Base-by-base conservation (phyloP, 2,329 filamentous ascomycete genomes). In the Trichoderma koningiopsis region DNA sequence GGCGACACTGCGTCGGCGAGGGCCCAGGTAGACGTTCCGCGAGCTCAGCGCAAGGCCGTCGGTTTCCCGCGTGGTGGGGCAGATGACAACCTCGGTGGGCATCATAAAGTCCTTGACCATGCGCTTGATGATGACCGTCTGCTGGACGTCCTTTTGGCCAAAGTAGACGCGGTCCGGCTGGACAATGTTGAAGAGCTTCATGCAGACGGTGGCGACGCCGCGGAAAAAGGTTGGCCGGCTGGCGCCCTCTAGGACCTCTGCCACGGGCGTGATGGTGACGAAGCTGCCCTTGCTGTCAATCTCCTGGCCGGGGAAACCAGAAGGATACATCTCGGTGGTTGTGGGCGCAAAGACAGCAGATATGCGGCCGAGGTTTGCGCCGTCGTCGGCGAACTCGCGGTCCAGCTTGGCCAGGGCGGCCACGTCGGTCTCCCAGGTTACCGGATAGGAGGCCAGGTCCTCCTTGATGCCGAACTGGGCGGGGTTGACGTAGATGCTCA, bases 81-180 rank as follows among this genome's bases (percentile, higher is more conserved):
- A 88, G 66, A 98, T 86, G 37, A 90, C 85, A 10, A 98, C 88
- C 27, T 92, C 83, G 4, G 89, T 91, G 49, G 92, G 88, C 52
- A 98, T 80, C 78, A 94, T 89, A 73, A 99, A 94, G 79, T 99
- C 96, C 73, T 89, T 86, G 37, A 97, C 92, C 88, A 99, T 89
- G 56, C 92, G 89, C 75, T 88, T 90, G 75, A 99, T 92, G 13
- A 99, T 88, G 22, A 97, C 92, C 0, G 94, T 97, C 81, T 99
- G 96, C 83, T 99, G 96, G 24, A 97, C 89, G 79, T 99, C 96
- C 82, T 99, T 99, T 80, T 98, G 96, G 4, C 96, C 96, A 83
- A 99, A 97, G 81, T 97, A 94, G 24, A 92, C 91, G 5, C 86
- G 84, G 70, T 93, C 90, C 0, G 92, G 89, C 75, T 83, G 82